Evolutionary conservation across 345 rosid species (phyloP).

Genomic region (Cardiospermum halicacabum): DNA sequence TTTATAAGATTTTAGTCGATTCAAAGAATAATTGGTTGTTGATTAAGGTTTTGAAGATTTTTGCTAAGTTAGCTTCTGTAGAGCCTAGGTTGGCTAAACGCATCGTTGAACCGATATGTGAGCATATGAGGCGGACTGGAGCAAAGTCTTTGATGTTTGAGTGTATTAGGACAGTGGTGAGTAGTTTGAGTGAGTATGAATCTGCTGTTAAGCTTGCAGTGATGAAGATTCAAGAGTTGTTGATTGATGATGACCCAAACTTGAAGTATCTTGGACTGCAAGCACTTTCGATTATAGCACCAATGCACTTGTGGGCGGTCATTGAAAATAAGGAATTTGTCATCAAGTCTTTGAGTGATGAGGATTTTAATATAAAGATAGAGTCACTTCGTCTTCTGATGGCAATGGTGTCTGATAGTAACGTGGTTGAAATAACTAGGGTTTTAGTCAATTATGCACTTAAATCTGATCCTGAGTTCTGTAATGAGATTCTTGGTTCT

Average conservation of each 20-base stretch:
- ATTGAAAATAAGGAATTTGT: conserved; percentile 86
- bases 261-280: conserved; percentile 93
- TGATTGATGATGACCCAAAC: conserved; percentile 82
- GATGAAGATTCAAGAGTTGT: conserved; percentile 54
- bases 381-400: conserved; percentile 77
- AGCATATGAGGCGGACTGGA: conserved; percentile 74
- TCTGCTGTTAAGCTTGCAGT: conserved; percentile 79
- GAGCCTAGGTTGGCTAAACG: conserved; percentile 86
- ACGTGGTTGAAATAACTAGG: conserved; percentile 65
- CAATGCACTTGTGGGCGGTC: conserved; percentile 73
- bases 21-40: conserved; percentile 90
- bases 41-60: conserved; percentile 84
- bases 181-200: conserved; percentile 81
- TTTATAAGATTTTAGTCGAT: conserved; percentile 74
- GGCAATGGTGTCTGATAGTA: conserved; percentile 85
- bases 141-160: conserved; percentile 87
- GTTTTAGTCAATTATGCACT: conserved; percentile 79
- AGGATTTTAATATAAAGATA: conserved; percentile 70
- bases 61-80: conserved; percentile 61
- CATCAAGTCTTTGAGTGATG: conserved; percentile 77
- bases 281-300: conserved; percentile 61
- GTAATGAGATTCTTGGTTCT: conserved; percentile 81
- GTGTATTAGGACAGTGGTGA: conserved; percentile 74
- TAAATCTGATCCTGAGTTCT: conserved; percentile 83
- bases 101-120: conserved; percentile 81